Percentiles rank a stretch among this genome's conserved stretches.
Conservation (phyloP, 106 monocot genomes). For the Ottelia alismoides region DNA sequence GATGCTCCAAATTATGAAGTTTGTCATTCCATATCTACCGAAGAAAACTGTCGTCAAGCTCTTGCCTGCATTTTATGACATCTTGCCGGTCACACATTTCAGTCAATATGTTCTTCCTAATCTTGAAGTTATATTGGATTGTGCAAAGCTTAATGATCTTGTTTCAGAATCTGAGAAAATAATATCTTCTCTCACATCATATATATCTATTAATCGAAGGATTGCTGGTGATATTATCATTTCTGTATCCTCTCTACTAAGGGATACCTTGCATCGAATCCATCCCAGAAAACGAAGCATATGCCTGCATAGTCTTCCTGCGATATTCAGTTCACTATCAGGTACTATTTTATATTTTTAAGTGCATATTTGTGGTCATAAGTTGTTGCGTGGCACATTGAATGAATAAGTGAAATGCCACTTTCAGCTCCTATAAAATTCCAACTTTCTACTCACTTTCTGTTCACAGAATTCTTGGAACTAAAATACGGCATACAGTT, state of each 20-base stretch:
- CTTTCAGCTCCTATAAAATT: too few species aligned
- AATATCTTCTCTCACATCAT: constrained; percentile 31
- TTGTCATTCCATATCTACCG: constrained; percentile 31
- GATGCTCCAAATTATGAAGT: constrained; percentile 46
- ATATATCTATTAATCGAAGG: constrained; percentile 35
- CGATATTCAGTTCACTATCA: constrained; percentile 42
- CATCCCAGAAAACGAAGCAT: constrained; percentile 28
- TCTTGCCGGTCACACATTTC: constrained; percentile 25
- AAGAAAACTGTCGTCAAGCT: constrained; percentile 35
- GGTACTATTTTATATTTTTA: too few species aligned
- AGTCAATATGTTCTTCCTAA: constrained; percentile 44
- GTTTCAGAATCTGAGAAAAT: constrained; percentile 32
- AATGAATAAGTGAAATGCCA: too few species aligned
- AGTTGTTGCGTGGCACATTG: too few species aligned
- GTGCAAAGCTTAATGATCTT: constrained; percentile 27
- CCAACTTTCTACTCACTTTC: too few species aligned
- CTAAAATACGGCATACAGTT: too few species aligned
- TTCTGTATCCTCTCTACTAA: constrained; percentile 41
- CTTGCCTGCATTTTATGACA: constrained; percentile 32
- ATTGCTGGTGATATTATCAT: constrained; percentile 49
- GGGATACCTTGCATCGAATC: constrained; percentile 32
- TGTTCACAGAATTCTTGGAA: too few species aligned
- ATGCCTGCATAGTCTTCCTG: constrained; percentile 42
- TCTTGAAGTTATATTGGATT: constrained; percentile 39
- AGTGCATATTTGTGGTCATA: too few species aligned